phyloP scores from a whole-genome alignment of 495 filamentous ascomycete species.

The Penicillium coprophilum region DNA sequence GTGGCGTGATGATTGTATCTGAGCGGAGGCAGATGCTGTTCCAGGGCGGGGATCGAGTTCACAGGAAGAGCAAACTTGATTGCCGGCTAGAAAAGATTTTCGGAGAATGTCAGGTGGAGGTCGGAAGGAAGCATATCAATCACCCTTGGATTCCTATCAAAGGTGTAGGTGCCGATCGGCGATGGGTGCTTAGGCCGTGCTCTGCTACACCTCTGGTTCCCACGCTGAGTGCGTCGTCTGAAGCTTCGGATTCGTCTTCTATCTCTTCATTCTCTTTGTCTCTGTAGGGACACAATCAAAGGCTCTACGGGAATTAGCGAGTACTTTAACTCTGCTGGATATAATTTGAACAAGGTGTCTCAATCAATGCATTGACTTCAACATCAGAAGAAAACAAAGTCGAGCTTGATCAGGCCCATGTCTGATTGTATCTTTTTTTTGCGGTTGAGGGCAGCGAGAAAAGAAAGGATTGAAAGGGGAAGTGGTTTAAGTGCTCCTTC shows the following conservation, averaged over 20 bases:
- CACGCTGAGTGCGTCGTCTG: background rate
- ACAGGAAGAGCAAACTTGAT: constrained; percentile 8
- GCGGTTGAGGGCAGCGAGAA: too few relatives aligned
- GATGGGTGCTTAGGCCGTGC: constrained; percentile 5
- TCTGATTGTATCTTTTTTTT: too few relatives aligned
- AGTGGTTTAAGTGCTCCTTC: too few relatives aligned
- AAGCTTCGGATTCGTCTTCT: background rate
- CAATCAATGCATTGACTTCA: background rate
- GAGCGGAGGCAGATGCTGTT: constrained; percentile 9
- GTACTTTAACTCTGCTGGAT: background rate
- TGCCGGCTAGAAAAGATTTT: background rate
- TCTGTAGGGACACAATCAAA: background rate
- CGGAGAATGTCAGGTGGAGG: constrained; percentile 8
- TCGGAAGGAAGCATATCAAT: constrained; percentile 5
- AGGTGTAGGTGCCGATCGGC: constrained; percentile 9
- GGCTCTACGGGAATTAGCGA: background rate
- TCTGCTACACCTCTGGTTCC: constrained; percentile 14
- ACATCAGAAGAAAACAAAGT: background rate
- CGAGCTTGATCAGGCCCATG: too few relatives aligned
- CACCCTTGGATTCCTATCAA: constrained; percentile 12
- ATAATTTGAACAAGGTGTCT: background rate
- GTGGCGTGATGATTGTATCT: constrained; percentile 10
- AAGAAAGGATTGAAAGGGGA: too few relatives aligned
- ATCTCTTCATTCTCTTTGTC: background rate
- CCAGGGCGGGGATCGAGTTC: constrained; percentile 7